Evolutionary conservation across 2,329 filamentous ascomycete genomes (phyloP), one percentile per base, ranked within the genome.

Genomic region (Mycosphaerella arachidis): DNA sequence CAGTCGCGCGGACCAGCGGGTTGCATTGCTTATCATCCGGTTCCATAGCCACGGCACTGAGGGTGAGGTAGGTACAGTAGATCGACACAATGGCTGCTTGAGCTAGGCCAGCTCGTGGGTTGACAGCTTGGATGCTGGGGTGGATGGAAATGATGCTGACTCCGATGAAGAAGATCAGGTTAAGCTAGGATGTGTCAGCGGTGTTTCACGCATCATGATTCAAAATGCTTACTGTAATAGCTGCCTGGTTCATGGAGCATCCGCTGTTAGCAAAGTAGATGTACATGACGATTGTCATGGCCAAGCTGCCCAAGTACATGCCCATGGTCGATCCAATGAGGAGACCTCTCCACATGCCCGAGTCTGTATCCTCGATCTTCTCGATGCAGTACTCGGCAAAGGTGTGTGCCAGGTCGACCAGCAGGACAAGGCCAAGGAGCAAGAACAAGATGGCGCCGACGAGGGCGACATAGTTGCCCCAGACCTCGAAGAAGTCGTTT

Each of bases 31-130:
- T 88, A 79, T 97, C 87, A 74, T 97, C 93, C 0, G 94, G 94
- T 71, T 99, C 93, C 94, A 99, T 97, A 57, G 92, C 96, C 1
- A 99, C 94, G 29, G 94, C 94, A 2, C 92, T 97, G 86, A 99
- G 91, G 67, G 94, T 99, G 57, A 99, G 85, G 73, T 99, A 99
- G 48, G 94, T 97, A 84, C 94, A 99, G 81, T 99, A 99, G 60
- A 96, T 85, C 18, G 92, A 91, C 48, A 99, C 94, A 85, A 97
- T 97, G 63, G 94, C 93, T 46, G 92, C 92, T 74, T 99, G 94
- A n/a, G 94, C 94, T 60, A 99, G 83, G 53, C 94, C 94, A 46
- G 94, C 94, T 72, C 93, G 92, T 52, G 92, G 86, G 75, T 99
- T 99, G 73, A 88, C 88, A 71, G 92, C 91, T 75, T 99, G 94